Conservation (phyloP, 1,139 yeast genomes). For the Magnusiomyces sp. region DNA sequence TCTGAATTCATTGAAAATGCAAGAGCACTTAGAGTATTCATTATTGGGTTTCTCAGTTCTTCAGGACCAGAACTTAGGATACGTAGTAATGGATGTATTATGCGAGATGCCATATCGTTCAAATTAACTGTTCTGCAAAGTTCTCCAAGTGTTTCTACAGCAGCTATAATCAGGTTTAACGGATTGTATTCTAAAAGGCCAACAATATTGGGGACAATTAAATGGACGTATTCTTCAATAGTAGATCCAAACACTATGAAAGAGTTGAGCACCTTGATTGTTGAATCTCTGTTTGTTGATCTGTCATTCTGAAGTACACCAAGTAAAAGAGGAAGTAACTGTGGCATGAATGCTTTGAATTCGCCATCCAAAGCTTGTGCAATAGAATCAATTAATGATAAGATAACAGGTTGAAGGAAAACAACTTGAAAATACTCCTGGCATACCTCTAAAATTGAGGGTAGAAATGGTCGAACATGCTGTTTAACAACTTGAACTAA, state of each 20-base stretch:
- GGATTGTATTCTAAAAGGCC: slow-evolving; percentile 55
- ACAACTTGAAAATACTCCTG: slow-evolving; percentile 64
- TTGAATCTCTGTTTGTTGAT: slow-evolving; percentile 50
- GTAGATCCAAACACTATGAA: slow-evolving; percentile 85
- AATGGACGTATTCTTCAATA: slow-evolving; percentile 80
- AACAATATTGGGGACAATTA: slow-evolving; percentile 77
- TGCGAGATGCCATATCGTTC: slow-evolving; percentile 84
- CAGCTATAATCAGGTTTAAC: slow-evolving; percentile 52
- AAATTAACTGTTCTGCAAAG: slow-evolving; percentile 65
- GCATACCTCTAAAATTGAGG: slow-evolving; percentile 67
- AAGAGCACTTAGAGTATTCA: slow-evolving; percentile 75
- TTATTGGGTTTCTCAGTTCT: slow-evolving; percentile 55
- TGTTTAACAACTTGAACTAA: slow-evolving; percentile 78
- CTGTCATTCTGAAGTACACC: slow-evolving; percentile 74
- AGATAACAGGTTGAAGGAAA: slow-evolving; percentile 68
- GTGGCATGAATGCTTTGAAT: slow-evolving; percentile 75
- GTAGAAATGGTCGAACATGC: slow-evolving; percentile 76
- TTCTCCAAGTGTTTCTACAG: slow-evolving; percentile 80
- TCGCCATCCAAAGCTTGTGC: slow-evolving; percentile 87
- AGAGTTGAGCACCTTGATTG: slow-evolving; percentile 71
- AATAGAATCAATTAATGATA: slow-evolving; percentile 73
- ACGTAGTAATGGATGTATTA: slow-evolving; percentile 77
- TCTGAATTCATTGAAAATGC: slow-evolving; percentile 77
- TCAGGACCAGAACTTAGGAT: slow-evolving; percentile 48
- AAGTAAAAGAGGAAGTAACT: slow-evolving; percentile 64